A percentile compares a stretch with the other conserved stretches of the same genome.
Evolutionary conservation across 352 stramenopile species (phyloP).

Genomic region (Pythium aristosporum): DNA sequence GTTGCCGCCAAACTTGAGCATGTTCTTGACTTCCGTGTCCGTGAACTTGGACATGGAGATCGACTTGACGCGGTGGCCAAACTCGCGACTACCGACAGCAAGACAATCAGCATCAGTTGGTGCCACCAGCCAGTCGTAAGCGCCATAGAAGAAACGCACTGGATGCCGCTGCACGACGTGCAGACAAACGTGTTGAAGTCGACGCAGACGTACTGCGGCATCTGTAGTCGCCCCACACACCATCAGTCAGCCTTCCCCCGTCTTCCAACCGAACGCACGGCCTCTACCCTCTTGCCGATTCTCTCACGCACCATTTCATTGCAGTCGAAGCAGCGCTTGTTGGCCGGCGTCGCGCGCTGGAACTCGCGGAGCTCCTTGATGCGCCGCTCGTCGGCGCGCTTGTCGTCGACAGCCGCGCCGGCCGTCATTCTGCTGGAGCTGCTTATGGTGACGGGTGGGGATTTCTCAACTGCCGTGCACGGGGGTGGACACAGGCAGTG

Average conservation of each 20-base stretch:
- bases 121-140: not conserved
- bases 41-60: conserved; percentile 94
- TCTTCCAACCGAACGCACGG: not conserved
- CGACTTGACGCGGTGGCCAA: conserved; percentile 92
- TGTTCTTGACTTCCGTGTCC: conserved; percentile 88
- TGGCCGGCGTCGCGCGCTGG: conserved; percentile 64
- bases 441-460: conserved; percentile 25
- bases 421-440: conserved; percentile 29
- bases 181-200: conserved; percentile 96
- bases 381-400: conserved; percentile 78
- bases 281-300: too few relatives aligned
- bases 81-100: conserved; percentile 60
- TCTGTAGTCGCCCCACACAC: conserved; percentile 36
- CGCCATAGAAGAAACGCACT: conserved; percentile 47
- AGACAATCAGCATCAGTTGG: not conserved
- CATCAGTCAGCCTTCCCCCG: not conserved
- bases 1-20: conserved; percentile 89
- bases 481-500: not conserved
- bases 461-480: conserved; percentile 16
- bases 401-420: conserved; percentile 52
- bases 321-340: conserved; percentile 89
- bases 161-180: conserved; percentile 92
- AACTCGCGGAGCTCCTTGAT: conserved; percentile 87
- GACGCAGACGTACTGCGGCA: conserved; percentile 90
- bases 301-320: conserved; percentile 89